These are phyloP conservation scores for Acarospora socialis DNA, from an alignment of 2,329 filamentous ascomycete species.

Conservation along the genomic window DNA sequence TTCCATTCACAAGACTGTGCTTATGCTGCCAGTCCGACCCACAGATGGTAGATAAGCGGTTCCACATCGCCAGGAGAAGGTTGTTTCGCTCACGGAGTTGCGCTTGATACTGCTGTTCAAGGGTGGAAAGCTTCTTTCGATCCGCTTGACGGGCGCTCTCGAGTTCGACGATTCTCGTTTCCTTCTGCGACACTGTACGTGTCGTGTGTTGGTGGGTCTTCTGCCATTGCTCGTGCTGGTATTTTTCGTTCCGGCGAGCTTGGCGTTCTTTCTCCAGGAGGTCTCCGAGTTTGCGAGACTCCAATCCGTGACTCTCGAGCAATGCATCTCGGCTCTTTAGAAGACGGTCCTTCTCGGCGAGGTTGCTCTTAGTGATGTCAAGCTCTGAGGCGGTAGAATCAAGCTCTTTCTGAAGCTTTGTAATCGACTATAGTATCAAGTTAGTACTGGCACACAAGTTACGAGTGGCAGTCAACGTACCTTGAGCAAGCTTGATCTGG, in stretches of 20 bases:
- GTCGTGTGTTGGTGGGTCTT: slow-evolving; percentile 76
- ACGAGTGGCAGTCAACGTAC: slow-evolving; percentile 29
- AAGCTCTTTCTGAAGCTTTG: slow-evolving; percentile 74
- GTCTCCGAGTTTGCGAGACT: slow-evolving; percentile 71
- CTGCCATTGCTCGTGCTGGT: slow-evolving; percentile 75
- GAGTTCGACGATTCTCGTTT: slow-evolving; percentile 71
- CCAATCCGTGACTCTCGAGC: slow-evolving; percentile 76
- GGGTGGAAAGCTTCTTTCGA: slow-evolving; percentile 55
- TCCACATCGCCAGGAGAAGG: slow-evolving; percentile 79
- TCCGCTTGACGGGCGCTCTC: slow-evolving; percentile 68
- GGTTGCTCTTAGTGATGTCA: slow-evolving; percentile 57
- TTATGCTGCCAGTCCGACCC: slow-evolving; percentile 84
- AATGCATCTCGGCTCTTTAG: slow-evolving; percentile 80
- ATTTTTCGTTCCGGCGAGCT: slow-evolving; percentile 70
- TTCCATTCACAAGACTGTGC: slow-evolving; percentile 78
- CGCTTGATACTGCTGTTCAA: slow-evolving; percentile 72
- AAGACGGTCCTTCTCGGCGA: slow-evolving; percentile 81
- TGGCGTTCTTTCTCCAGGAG: slow-evolving; percentile 83
- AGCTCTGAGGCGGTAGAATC: slow-evolving; percentile 74
- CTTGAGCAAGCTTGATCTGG: slow-evolving; percentile 69
- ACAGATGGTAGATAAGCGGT: slow-evolving; percentile 69
- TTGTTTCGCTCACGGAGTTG: slow-evolving; percentile 83
- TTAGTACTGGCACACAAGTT: slow-evolving; percentile 4
- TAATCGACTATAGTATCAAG: slow-evolving; percentile 51
- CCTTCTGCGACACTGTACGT: slow-evolving; percentile 73